Base-by-base conservation (phyloP, 495 filamentous ascomycete genomes). In the Trichoderma gamsii region DNA sequence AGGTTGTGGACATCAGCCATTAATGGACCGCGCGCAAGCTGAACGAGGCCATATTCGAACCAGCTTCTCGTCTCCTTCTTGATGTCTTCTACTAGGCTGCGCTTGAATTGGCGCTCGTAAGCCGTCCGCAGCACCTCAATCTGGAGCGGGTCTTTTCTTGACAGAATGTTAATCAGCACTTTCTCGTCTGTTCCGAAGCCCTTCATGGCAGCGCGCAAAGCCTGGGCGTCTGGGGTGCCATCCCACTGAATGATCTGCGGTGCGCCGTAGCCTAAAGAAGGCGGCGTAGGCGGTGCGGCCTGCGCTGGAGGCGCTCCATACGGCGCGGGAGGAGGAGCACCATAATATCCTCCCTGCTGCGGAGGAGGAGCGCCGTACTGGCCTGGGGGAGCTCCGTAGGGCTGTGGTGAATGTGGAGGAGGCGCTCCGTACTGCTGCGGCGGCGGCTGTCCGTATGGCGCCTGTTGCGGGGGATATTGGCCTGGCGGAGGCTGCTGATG, bases 171-270 rank as follows among this genome's bases (percentile, higher is more conserved):
- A 71, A 93, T 90, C 0, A 97, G 80, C 0, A 84, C 76, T 65
- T 85, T 86, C 76, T 97, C 93, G 72, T 97, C 87, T 0, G 93
- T 97, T 56, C 93, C 93, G 68, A 95, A 89, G 9, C 93, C 92
- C 79, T 96, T 96, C 90, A 96, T 96, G 3, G 94, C 92, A 71
- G 84, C 85, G 66, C 91, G 83, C 27, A 96, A 81, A 11, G 77
- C 82, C 64, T 92, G 84, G 0, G 91, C 90, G 68, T 96, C 86
- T 2, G 77, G 73, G 3, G 77, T 81, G 64, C 83, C 87, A 68
- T 93, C 87, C 73, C 85, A 89, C 6, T 81, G 82, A 29, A 90
- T 90, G 23, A 82, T 76, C 71, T 87, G 85, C 4, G 84, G 81
- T 6, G 86, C 82, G 0, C 81, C 81, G 67, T 91, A 92, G 44